Base-by-base conservation (phyloP, 208 protist genomes). In the Trypanosoma melophagium region DNA sequence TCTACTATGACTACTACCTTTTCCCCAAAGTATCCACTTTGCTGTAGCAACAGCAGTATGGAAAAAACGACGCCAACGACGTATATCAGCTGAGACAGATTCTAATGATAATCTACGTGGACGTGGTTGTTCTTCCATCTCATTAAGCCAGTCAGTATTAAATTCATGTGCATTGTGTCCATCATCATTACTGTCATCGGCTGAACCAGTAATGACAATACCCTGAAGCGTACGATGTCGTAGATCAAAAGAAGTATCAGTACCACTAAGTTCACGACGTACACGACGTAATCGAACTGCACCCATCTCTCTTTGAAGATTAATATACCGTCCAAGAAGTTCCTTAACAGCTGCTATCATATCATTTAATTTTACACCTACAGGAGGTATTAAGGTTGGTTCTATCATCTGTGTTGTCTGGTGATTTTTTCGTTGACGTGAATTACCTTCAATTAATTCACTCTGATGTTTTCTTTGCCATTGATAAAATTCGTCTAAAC, bases 251-350 rank as follows among this genome's bases (percentile, higher is more conserved):
- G 41, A 19, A 25, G 22, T 19, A 12, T 12, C 19, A 16, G 56
- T 0, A 50, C 58, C 38, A 40, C 66, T 19, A 83, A 41, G 0
- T 80, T 79, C 57, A 75, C 72, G n/a, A 64, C 71, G 28, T 14
- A 69, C 4, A 24, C 76, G 84, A n/a, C 73, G 72, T 2, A 81
- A 60, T 10, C 85, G 83, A 52, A 90, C 57, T 12, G 74, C 71
- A 14, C 65, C 14, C 53, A 94, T 66, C 41, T 88, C 75, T 2
- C 72, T 50, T 64, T 94, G 88, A 1, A 78, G 41, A 0, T 57
- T 62, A 21, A 94, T 85, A 60, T 86, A 94, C 25, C 65, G 72
- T 50, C 69, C 53, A 45, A 82, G 65, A 28, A 94, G 41, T 71
- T 88, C 79, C 21, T 75, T 68, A 3, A 78, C 63, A 16, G 74